These are phyloP conservation scores for Hypoxylon fuscum DNA, from an alignment of 495 filamentous ascomycete species.

Conservation along the genomic window DNA sequence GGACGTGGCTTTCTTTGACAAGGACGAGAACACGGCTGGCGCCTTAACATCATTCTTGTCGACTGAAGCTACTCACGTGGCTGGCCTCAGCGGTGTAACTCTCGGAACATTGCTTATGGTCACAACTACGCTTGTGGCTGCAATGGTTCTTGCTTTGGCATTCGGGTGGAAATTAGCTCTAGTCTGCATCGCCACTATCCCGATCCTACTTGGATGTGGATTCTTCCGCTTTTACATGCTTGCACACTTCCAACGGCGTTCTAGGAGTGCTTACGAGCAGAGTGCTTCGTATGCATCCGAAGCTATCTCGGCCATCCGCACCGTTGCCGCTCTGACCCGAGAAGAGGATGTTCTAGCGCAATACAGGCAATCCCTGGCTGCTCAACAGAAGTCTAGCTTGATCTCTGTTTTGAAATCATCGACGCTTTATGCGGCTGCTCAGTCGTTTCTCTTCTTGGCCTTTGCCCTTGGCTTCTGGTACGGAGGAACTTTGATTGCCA, in stretches of 20 bases:
- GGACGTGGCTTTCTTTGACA: constrained; percentile 89
- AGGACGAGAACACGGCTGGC: constrained; percentile 83
- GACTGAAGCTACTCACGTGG: constrained; percentile 84
- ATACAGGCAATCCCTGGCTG: constrained; percentile 74
- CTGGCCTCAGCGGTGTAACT: constrained; percentile 81
- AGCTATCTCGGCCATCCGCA: constrained; percentile 88
- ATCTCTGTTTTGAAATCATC: constrained; percentile 73
- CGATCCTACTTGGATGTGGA: constrained; percentile 79
- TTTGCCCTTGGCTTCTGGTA: constrained; percentile 93
- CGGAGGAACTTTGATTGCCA: constrained; percentile 78
- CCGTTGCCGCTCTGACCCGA: constrained; percentile 87
- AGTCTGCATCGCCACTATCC: constrained; percentile 80
- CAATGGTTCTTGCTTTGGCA: constrained; percentile 69
- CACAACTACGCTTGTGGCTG: constrained; percentile 74
- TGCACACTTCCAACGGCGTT: constrained; percentile 73
- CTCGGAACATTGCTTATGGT: constrained; percentile 85
- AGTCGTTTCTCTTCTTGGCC: constrained; percentile 80
- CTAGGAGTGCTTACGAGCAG: constrained; percentile 75
- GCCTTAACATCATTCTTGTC: constrained; percentile 85
- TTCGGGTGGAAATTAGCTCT: constrained; percentile 93
- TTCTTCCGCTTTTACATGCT: constrained; percentile 90
- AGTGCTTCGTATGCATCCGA: constrained; percentile 89
- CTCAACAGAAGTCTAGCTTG: constrained; percentile 69
- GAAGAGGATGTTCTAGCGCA: constrained; percentile 79
- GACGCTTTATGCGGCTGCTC: constrained; percentile 78